Base-by-base conservation (phyloP, 495 filamentous ascomycete genomes). In the Immersiella caudata region DNA sequence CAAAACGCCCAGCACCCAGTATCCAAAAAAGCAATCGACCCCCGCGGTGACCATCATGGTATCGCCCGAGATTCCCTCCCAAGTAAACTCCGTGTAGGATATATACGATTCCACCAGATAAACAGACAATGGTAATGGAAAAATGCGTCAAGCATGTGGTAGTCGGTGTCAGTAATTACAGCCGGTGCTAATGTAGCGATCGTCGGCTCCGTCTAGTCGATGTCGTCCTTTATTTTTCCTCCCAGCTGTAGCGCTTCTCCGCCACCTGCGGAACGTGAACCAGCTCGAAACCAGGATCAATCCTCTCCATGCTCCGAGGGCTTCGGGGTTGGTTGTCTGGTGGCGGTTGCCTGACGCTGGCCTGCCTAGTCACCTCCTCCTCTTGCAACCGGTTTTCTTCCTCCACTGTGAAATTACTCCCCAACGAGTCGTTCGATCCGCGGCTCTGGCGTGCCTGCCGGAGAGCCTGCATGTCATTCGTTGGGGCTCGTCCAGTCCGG, bases 241-340 rank as follows among this genome's bases (percentile, higher is more conserved):
- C 84, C 82, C 82, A 86, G 64, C 80, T 83, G 64, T 83, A 86
- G 55, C 84, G 75, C 63, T 80, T 79, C 29, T 80, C 81, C 18
- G 83, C 82, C 29, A 80, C 75, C 62, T 84, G 81, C 7, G 84
- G 84, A 25, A 85, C 79, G 59, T 85, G 84, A 8, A 85, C 74
- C 24, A 86, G 67, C 58, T 84, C 84, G 14, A 69, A 74, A 0
- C 80, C 81, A 29, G 70, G 29, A 25, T 78, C 65, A 60, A 81
- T 71, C 67, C 79, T 71, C 70, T 75, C 71, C 78, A 78, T 69
- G 74, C 81, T 78, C 49, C 68, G 68, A 2, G 76, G 76, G 20
- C 69, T 77, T 16, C 74, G 68, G 1, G 76, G 75, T 8, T 74
- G 64, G 24, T 68, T 62, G 26, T 73, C 64, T 1, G 68, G 46